Base-by-base conservation (phyloP, 805 yeast genomes). In the Trichomonascus vanleenenianus region DNA sequence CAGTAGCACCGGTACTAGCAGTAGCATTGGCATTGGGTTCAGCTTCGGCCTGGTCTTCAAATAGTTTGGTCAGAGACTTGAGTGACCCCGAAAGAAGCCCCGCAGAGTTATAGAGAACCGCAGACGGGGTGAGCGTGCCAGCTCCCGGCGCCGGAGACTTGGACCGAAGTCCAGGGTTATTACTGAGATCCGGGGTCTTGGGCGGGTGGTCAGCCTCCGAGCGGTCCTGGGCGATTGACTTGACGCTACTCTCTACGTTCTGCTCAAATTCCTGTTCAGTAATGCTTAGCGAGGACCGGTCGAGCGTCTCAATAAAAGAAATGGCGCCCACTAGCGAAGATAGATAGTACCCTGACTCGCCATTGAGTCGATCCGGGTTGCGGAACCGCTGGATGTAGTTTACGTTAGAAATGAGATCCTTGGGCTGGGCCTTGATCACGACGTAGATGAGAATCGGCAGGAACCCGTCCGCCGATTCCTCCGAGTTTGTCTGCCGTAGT, bases 271-370 rank as follows among this genome's bases (percentile, higher is more conserved):
- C 87, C 35, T 74, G 76, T 45, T 78, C 75, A 1, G 67, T 59
- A 2, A 86, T 76, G 1, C 88, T 80, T 39, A 88, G 67, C 20
- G 79, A 74, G 1, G 75, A 72, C 31, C 66, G 62, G 30, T 71
- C 75, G 38, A 93, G 61, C 10, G 78, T 75, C 46, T 79, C 76
- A 8, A 93, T 75, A 59, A 87, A 93, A 49, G 81, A 78, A 10
- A 88, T 77, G 1, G 97, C 97, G 1, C 94, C 94, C 56, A 84
- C 86, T 22, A 91, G 64, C n/a, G 96, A 85, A 25, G 95, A 85
- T 45, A 93, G 67, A 59, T 93, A 93, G 63, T 93, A 93, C 36
- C 93, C 84, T 0, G 91, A 81, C 61, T 93, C 99, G 7, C 98
- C 97, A 36, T 73, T 72, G 40, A 85, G 67, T 71, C 85, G 83